Percentiles rank a stretch among this genome's conserved stretches.
Evolutionary conservation across 257 asterid species (phyloP).

Genomic region (Ligustrum vulgare): DNA sequence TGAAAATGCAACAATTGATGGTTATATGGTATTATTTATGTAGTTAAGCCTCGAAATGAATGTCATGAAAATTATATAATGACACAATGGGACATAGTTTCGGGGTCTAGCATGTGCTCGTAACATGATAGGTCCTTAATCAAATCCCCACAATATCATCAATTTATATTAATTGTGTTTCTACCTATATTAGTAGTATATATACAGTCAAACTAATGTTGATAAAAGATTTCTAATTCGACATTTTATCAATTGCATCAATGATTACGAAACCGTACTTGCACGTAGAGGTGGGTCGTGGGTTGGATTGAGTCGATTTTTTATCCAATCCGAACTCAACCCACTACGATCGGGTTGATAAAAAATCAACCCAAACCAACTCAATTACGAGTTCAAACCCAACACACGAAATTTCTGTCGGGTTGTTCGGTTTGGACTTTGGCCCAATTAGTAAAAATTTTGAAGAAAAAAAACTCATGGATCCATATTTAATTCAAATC

Average conservation of each 20-base stretch:
- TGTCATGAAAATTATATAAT: conserved; percentile 31
- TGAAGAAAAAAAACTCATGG: too few relatives aligned
- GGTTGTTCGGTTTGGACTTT: too few relatives aligned
- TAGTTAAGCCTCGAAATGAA: neutral
- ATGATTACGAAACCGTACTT: conserved; percentile 23
- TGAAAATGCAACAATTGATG: conserved; percentile 19
- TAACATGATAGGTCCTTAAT: conserved; percentile 61
- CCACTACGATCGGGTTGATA: too few relatives aligned
- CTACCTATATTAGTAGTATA: conserved; percentile 16
- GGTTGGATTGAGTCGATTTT: too few relatives aligned
- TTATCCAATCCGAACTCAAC: too few relatives aligned
- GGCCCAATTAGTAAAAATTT: too few relatives aligned
- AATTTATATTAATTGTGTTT: conserved; percentile 12
- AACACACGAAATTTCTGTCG: too few relatives aligned
- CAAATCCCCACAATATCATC: conserved; percentile 9
- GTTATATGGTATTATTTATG: neutral
- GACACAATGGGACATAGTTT: conserved; percentile 38
- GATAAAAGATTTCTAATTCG: conserved; percentile 8
- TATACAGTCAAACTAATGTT: neutral
- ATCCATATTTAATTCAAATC: too few relatives aligned
- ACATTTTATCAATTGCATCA: neutral
- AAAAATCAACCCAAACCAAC: too few relatives aligned
- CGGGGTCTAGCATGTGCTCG: conserved; percentile 57
- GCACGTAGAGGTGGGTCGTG: too few relatives aligned
- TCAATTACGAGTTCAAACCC: too few relatives aligned